Evolutionary conservation across 2,329 filamentous ascomycete genomes (phyloP).

Genomic region (Fusarium falciforme): DNA sequence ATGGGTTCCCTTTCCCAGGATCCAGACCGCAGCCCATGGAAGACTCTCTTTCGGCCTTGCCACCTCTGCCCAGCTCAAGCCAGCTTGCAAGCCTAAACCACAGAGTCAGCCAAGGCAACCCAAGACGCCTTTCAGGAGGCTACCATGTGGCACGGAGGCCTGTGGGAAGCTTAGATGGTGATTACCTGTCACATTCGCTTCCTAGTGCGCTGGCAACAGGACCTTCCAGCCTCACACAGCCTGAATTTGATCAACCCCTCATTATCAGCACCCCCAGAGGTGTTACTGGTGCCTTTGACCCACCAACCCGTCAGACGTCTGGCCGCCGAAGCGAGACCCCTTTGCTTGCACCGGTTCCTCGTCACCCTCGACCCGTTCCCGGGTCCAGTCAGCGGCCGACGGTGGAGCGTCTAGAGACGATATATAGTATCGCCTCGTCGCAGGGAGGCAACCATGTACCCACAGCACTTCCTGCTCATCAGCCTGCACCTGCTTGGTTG

Average conservation of each 20-base stretch:
- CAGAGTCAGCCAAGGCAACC: constrained; percentile 51
- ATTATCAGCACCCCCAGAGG: constrained; percentile 72
- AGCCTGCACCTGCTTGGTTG: constrained; percentile 49
- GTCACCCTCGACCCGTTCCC: constrained; percentile 58
- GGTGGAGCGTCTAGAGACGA: constrained; percentile 66
- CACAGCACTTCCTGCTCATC: constrained; percentile 21
- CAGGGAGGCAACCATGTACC: constrained; percentile 26
- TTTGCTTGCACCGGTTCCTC: constrained; percentile 65
- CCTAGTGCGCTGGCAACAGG: constrained; percentile 37
- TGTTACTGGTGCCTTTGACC: constrained; percentile 64
- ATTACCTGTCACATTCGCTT: constrained; percentile 27
- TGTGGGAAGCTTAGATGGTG: constrained; percentile 49
- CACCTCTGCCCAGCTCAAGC: constrained; percentile 53
- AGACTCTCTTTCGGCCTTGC: constrained; percentile 51
- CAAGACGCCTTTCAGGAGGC: constrained; percentile 57
- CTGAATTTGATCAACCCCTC: constrained; percentile 62
- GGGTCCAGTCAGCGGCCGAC: constrained; percentile 54
- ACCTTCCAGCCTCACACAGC: constrained; percentile 13
- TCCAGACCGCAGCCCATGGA: constrained; percentile 49
- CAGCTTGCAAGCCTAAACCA: constrained; percentile 54
- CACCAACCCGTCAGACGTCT: constrained; percentile 51
- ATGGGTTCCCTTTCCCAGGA: constrained; percentile 56
- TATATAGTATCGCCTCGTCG: constrained; percentile 56
- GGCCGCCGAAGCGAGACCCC: constrained; percentile 54
- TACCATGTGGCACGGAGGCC: constrained; percentile 56